Conservation (phyloP, 495 filamentous ascomycete species). For the Tuber umbilicatum region DNA sequence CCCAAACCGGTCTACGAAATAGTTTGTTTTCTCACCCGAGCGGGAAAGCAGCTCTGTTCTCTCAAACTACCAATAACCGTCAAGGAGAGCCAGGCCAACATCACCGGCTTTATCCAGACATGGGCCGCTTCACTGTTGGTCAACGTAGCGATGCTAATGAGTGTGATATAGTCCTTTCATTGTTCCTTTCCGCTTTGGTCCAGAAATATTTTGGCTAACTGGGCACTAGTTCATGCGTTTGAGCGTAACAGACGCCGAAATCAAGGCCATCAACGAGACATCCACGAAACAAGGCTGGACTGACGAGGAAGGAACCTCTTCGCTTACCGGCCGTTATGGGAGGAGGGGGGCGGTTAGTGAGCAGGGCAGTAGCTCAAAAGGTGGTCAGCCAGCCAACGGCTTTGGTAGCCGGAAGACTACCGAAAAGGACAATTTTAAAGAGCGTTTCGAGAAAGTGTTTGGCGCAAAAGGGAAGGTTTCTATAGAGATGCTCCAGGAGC, state of each 20-base stretch:
- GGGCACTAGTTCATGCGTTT: neutral
- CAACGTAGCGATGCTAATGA: neutral
- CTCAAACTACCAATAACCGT: neutral
- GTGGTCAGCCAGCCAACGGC: too few species aligned
- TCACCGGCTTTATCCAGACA: neutral
- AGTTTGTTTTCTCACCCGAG: neutral
- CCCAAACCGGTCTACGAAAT: neutral
- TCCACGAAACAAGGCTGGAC: neutral
- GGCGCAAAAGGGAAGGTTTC: neutral
- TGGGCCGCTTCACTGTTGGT: neutral
- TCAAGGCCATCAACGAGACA: too few species aligned
- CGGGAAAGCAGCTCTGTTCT: neutral
- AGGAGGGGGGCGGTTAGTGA: too few species aligned
- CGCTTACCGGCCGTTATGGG: neutral
- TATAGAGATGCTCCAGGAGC: neutral
- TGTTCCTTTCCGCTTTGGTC: neutral
- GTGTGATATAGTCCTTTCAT: neutral
- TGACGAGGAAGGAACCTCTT: neutral
- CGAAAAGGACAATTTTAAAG: too few species aligned
- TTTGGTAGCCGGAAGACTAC: too few species aligned
- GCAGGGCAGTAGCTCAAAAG: too few species aligned
- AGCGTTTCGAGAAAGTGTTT: too few species aligned
- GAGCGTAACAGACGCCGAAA: neutral
- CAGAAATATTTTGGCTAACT: neutral
- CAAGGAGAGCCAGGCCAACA: neutral